These are phyloP conservation scores for Rhizopus arrhizus DNA, from an alignment of 371 early-diverging fungal species.

Conservation along the genomic window DNA sequence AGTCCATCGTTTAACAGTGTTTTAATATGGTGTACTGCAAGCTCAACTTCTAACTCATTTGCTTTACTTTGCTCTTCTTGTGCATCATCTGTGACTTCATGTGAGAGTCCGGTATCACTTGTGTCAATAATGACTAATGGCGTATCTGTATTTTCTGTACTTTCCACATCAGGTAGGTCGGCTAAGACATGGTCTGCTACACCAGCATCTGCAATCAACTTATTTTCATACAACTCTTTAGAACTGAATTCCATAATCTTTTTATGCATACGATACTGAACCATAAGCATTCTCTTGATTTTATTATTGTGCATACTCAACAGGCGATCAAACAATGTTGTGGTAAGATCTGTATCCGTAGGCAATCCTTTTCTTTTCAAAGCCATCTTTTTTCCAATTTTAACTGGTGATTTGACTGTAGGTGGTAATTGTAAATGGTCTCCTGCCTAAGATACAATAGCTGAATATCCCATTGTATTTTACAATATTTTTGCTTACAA, in stretches of 20 bases:
- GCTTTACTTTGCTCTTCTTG: conserved; percentile 65
- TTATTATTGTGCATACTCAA: conserved; percentile 56
- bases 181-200: conserved; percentile 68
- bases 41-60: conserved; percentile 77
- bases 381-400: conserved; percentile 16
- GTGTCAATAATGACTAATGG: conserved; percentile 82
- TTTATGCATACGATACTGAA: conserved; percentile 91
- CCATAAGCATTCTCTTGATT: conserved; percentile 70
- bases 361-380: conserved; percentile 28
- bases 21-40: conserved; percentile 66
- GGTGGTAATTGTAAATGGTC: conserved; percentile 95
- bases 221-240: conserved; percentile 59
- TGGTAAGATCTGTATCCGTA: conserved; percentile 38
- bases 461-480: not conserved
- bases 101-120: conserved; percentile 60
- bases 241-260: conserved; percentile 83
- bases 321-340: conserved; percentile 75
- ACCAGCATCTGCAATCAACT: conserved; percentile 67
- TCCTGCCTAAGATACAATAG: conserved; percentile 64
- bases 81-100: conserved; percentile 54
- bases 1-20: conserved; percentile 70
- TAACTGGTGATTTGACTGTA: conserved; percentile 62
- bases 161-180: conserved; percentile 62
- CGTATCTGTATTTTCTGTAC: conserved; percentile 58
- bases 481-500: conserved; percentile 40